phyloP scores from a whole-genome alignment of 768 basidiomycete genomes.

The Boletus eberwhitei region DNA sequence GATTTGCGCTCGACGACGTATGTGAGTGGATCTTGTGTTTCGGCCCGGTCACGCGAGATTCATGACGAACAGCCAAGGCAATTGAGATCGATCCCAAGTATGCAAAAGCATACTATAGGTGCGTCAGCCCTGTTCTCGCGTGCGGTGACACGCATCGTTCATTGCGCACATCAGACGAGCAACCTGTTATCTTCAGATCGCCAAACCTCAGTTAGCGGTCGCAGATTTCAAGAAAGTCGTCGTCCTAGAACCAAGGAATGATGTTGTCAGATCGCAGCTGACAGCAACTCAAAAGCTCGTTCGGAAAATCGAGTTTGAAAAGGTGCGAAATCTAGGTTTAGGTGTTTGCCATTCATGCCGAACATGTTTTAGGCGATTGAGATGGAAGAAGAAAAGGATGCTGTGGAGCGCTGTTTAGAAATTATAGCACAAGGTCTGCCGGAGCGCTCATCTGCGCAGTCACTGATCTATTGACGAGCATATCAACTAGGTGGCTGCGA shows the following conservation, averaged over 20 bases:
- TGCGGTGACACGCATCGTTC: neutral
- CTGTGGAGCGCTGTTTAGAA: constrained; percentile 70
- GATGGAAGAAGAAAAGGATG: constrained; percentile 81
- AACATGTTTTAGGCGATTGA: constrained; percentile 71
- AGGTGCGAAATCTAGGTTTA: constrained; percentile 42
- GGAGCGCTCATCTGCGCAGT: neutral
- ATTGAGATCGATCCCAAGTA: constrained; percentile 87
- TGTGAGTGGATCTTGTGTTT: constrained; percentile 47
- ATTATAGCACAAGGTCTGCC: constrained; percentile 73
- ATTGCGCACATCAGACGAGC: constrained; percentile 58
- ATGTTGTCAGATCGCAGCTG: constrained; percentile 73
- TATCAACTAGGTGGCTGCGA: constrained; percentile 64
- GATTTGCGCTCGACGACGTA: constrained; percentile 86
- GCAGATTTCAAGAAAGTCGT: constrained; percentile 86
- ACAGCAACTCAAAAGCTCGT: constrained; percentile 89
- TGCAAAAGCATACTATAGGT: constrained; percentile 88
- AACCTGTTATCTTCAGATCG: constrained; percentile 83
- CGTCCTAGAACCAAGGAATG: constrained; percentile 82
- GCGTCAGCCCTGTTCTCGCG: constrained; percentile 14
- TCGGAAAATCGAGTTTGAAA: constrained; percentile 88
- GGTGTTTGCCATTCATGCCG: neutral
- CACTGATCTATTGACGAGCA: constrained; percentile 4
- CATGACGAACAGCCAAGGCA: constrained; percentile 59
- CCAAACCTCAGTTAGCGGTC: constrained; percentile 84
- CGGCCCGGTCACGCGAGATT: constrained; percentile 13